Conservation (phyloP, 305 asterid genomes). For the Fraxinus velutina region DNA sequence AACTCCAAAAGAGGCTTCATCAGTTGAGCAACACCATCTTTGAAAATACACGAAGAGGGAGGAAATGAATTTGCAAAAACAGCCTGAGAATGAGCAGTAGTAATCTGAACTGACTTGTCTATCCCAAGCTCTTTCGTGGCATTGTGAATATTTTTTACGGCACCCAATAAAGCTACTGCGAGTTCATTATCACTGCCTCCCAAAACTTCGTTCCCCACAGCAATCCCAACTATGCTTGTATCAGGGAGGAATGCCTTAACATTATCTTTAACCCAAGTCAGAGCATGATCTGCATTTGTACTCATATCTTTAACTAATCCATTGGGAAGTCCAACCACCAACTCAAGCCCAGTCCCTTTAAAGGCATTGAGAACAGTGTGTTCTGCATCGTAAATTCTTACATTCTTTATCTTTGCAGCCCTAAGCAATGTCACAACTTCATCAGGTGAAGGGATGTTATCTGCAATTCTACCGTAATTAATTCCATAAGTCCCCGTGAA, state of each 20-base stretch:
- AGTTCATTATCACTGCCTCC: conserved; percentile 55
- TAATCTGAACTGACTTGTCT: conserved; percentile 51
- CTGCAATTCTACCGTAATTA: conserved; percentile 88
- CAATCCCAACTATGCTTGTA: conserved; percentile 76
- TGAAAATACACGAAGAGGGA: conserved; percentile 81
- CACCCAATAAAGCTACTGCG: conserved; percentile 54
- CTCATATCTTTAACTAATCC: conserved; percentile 63
- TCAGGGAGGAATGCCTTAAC: conserved; percentile 76
- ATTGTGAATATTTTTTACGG: conserved; percentile 68
- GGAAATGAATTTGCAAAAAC: conserved; percentile 80
- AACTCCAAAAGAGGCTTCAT: conserved; percentile 86
- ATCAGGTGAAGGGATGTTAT: conserved; percentile 88
- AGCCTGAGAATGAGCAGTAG: conserved; percentile 77
- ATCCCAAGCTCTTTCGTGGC: conserved; percentile 66
- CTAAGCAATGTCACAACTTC: conserved; percentile 69
- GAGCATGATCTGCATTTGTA: conserved; percentile 61
- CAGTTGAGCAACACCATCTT: conserved; percentile 53
- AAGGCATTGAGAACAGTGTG: conserved; percentile 79
- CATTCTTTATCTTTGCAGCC: conserved; percentile 84
- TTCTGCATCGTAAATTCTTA: conserved; percentile 75
- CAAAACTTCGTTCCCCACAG: conserved; percentile 78
- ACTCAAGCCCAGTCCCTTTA: conserved; percentile 77
- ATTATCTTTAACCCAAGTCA: conserved; percentile 81
- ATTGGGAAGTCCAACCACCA: conserved; percentile 79
- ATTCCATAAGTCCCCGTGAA: conserved; percentile 90